Base-by-base conservation (phyloP, 768 basidiomycete genomes). In the Asterophora parasitica region DNA sequence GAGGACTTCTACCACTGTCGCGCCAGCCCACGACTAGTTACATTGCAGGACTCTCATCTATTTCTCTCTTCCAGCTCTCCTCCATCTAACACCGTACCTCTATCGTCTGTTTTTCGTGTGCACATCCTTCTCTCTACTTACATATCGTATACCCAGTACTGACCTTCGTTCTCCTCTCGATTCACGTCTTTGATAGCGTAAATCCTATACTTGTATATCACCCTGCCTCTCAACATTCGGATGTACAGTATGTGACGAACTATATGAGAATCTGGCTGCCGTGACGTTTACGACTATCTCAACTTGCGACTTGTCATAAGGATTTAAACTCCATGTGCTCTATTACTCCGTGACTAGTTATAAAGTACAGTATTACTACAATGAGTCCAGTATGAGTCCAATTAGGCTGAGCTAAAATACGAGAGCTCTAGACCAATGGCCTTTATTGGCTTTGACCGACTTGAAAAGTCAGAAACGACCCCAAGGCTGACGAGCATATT, bases 401-500 rank as follows among this genome's bases (percentile, higher is more conserved):
- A 40, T 32, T 57, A 55, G 20, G 53, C 73, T 17, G 87, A 83
- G 64, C 87, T 88, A 60, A 94, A 96, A 64, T 94, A 96, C 31
- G 92, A 90, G 34, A 97, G 72, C 63, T 97, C 93, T n/a, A 97
- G 71, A 4, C 93, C 93, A 34, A 97, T 76, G 9, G 88, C 83
- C 62, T 83, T 85, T 52, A 97, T 92, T 8, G 93, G 93, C 62
- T 86, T 90, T 41, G 85, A 78, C 36, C 89, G 75, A 59, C 81
- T 88, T 2, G 88, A 81, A 11, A 98, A 75, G 63, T 98, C 91
- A 3, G 92, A 91, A n/a, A 92, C 78, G 12, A 96, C 82, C 4
- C 95, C 95, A 23, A 95, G 64, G 54, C 92, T 88, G 53, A 98
- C 81, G 7, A 98, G 71, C 73, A 93, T 84, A 57, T 92, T 92